Evolutionary conservation across 106 monocot genomes (phyloP), one percentile per base, ranked within the genome.

Genomic region (Dendrobium nobile): DNA sequence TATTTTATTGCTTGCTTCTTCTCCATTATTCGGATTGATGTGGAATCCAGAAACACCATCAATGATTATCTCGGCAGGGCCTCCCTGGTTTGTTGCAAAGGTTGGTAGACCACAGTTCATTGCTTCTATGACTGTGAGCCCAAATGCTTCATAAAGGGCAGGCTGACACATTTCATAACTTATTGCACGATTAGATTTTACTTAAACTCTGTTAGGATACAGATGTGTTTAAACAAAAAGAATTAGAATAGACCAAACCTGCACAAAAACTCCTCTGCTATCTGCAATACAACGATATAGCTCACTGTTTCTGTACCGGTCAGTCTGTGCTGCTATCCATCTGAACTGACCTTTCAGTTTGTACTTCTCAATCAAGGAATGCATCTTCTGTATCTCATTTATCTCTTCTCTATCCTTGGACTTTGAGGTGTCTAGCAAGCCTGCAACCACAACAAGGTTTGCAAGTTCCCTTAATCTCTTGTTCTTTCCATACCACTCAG

Each of bases 371-470:
- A 95, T 91, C 74, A 98, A 76, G 16, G 86, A 84, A 64, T 94
- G 89, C 98, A 98, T 98, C 85, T 95, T 98, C 78, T 91, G 95
- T 74, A 98, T 98, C 79, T 98, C 98, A 17, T 48, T 83, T 54
- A 93, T 93, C 86, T 98, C 98, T 82, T 95, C 95, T 59, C 98
- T 87, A 79, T 98, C 98, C 77, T 91, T 98, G 4, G 98, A 98
- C 61, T 95, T 95, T 22, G 88, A 77, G 22, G 95, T 87, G 75
- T 98, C 92, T 11, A 95, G 84, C 80, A 90, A 93, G 5, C 95
- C 98, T 1, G 91, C 98, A 18, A 98, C 98, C 7, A 98, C 92
- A 0, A 93, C 95, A 16, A 98, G 98, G 70, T 98, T 98, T 19
- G 92, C 98, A 24, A 98, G 75, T 37, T 91, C 90, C 80, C 98